Base-by-base conservation (phyloP, 257 asterid genomes). In the Eustoma russellianum region DNA sequence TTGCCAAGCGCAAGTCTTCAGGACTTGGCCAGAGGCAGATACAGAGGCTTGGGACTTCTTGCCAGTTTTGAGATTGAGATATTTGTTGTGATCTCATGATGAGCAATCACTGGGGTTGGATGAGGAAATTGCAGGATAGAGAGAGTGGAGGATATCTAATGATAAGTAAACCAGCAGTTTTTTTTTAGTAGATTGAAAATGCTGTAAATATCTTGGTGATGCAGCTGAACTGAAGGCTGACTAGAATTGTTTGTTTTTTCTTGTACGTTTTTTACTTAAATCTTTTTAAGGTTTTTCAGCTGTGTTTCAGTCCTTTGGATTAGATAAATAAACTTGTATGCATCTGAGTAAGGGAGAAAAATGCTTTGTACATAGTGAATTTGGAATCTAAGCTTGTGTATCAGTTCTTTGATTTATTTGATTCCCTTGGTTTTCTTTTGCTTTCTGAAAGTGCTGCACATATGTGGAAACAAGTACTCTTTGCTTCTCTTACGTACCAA, bases 1-100 rank as follows among this genome's bases (percentile, higher is more conserved):
- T 88, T 44, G 82, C 69, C 50, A 74, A 79, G 69, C 78, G 96
- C 50, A 82, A 83, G 72, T 64, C 79, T 0, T 53, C 60, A 28
- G 64, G 84, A 0, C 65, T 72, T 17, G 89, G 95, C 10, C 94
- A 80, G 77, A 76, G 60, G 76, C 96, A 82, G 81, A 64, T 79
- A 53, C 96, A 82, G 79, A 92, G 98, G 88, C 97, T 92, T 0
- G 98, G 98, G 46, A 87, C 98, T 64, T 91, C 98, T 49, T 91
- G 98, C 89, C 86, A 81, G 94, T 91, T 91, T 85, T 91, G 98
- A 91, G 79, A 64, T 56, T 51, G 43, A 11, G 60, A 65, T 65
- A 13, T 48, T 33, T 45, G 15, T 16, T 56, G 30, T 52, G 50
- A 59, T 59, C 55, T 61, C 61, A 6, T 67, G 66, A 53, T 64